These are phyloP conservation scores for Pleurotus eryngii DNA, from an alignment of 768 basidiomycete genomes.

Conservation along the genomic window DNA sequence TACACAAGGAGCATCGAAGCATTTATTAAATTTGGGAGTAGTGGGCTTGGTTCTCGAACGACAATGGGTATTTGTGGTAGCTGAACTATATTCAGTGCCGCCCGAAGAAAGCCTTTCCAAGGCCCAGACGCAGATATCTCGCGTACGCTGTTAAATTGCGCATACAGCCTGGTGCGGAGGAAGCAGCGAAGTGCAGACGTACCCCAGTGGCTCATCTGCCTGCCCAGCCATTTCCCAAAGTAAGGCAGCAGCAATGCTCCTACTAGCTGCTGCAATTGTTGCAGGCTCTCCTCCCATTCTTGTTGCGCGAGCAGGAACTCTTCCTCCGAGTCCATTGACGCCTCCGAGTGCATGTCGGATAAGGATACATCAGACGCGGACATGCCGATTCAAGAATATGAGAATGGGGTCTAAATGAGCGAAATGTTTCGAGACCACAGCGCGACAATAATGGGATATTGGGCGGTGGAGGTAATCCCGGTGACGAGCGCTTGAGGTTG, in stretches of 20 bases:
- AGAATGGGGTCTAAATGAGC: conserved; percentile 14
- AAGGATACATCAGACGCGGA: conserved; percentile 58
- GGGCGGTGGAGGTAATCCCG: neutral
- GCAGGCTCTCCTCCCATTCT: conserved; percentile 91
- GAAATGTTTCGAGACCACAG: conserved; percentile 9
- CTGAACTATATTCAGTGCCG: neutral
- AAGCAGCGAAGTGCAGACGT: conserved; percentile 25
- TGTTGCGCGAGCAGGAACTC: conserved; percentile 76
- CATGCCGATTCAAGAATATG: conserved; percentile 36
- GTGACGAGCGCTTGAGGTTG: neutral
- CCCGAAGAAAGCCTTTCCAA: conserved; percentile 58
- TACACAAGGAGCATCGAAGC: neutral
- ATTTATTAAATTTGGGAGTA: neutral
- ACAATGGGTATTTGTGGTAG: neutral
- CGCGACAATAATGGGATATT: neutral
- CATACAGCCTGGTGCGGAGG: conserved; percentile 4
- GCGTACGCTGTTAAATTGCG: conserved; percentile 51
- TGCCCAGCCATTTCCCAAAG: conserved; percentile 85
- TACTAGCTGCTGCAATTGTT: conserved; percentile 79
- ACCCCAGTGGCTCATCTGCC: conserved; percentile 88
- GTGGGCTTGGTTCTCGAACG: neutral
- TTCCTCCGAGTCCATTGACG: conserved; percentile 60
- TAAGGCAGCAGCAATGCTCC: conserved; percentile 80
- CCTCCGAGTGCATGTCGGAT: conserved; percentile 54
- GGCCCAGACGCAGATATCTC: conserved; percentile 65